Conservation (phyloP, 768 basidiomycete species). For the Tricholoma sp. region DNA sequence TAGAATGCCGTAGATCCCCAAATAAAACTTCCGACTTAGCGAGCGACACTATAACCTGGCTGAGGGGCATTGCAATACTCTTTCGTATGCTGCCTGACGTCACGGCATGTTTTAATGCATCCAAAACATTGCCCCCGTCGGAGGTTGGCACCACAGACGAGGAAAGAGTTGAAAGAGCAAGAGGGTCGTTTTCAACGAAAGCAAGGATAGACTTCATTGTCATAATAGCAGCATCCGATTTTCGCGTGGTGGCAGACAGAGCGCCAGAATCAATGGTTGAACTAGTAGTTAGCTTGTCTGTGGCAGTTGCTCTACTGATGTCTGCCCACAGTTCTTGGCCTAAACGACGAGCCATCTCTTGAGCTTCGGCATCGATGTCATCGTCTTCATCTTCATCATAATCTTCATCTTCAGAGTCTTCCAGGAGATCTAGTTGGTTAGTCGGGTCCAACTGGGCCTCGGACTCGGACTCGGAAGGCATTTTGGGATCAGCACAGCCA, state of each 20-base stretch:
- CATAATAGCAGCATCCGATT: constrained; percentile 53
- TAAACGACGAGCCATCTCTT: constrained; percentile 66
- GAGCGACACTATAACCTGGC: constrained; percentile 57
- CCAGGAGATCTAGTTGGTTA: constrained; percentile 13
- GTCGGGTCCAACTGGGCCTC: background rate
- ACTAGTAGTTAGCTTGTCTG: constrained; percentile 14
- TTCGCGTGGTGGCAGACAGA: constrained; percentile 24
- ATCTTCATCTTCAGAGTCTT: constrained; percentile 36
- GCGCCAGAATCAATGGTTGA: background rate
- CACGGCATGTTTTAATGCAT: constrained; percentile 47
- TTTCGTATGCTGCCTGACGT: constrained; percentile 44
- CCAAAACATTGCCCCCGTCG: constrained; percentile 47
- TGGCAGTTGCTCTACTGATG: constrained; percentile 60
- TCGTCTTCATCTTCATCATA: constrained; percentile 50
- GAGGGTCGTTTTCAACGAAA: constrained; percentile 49
- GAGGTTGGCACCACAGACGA: constrained; percentile 45
- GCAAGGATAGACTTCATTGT: constrained; percentile 63
- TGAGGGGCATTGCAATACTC: constrained; percentile 49
- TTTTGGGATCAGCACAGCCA: background rate
- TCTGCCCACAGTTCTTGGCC: constrained; percentile 79
- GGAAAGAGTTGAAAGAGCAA: constrained; percentile 50
- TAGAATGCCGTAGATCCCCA: constrained; percentile 57
- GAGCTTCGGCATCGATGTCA: constrained; percentile 63
- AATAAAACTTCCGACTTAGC: constrained; percentile 66
- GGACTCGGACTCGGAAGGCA: no score